These are phyloP conservation scores for Beauveria scarabaeidicola DNA, from an alignment of 2,329 filamentous ascomycete genomes.

Conservation along the genomic window DNA sequence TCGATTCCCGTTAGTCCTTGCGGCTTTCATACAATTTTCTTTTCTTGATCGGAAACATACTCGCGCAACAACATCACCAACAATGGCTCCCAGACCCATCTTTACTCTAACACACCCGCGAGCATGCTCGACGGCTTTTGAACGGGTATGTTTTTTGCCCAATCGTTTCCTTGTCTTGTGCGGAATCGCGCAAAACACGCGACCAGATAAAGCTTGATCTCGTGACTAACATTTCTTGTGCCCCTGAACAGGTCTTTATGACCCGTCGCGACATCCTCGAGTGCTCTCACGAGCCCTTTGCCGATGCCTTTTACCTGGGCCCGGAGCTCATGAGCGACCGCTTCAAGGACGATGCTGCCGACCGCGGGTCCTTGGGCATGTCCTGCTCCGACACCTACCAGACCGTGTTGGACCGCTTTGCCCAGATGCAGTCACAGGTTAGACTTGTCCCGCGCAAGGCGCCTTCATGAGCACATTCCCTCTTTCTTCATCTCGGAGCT, in stretches of 20 bases:
- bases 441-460: constrained; percentile 22
- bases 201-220: not conserved
- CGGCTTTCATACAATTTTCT: not conserved
- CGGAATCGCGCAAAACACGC: not conserved
- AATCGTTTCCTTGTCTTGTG: not conserved
- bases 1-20: not conserved
- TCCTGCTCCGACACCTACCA: constrained; percentile 57
- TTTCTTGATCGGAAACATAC: constrained; percentile 15
- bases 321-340: constrained; percentile 77
- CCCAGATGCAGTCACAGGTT: constrained; percentile 66
- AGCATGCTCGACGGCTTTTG: constrained; percentile 94
- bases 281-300: constrained; percentile 92
- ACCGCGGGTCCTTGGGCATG: constrained; percentile 55
- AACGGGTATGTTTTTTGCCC: constrained; percentile 56
- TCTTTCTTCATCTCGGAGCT: constrained; percentile 1
- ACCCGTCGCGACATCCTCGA: constrained; percentile 72
- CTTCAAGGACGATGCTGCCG: constrained; percentile 59
- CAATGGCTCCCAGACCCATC: constrained; percentile 63
- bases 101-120: constrained; percentile 92
- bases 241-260: constrained; percentile 73
- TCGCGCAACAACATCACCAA: constrained; percentile 19
- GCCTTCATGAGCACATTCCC: not conserved
- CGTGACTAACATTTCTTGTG: not conserved
- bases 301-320: constrained; percentile 92
- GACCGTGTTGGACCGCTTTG: constrained; percentile 69